A percentile compares a stretch with the other conserved stretches of the same genome.
These are phyloP conservation scores for Trichoderma hamatum DNA, from an alignment of 2,329 filamentous ascomycete species.

Conservation along the genomic window DNA sequence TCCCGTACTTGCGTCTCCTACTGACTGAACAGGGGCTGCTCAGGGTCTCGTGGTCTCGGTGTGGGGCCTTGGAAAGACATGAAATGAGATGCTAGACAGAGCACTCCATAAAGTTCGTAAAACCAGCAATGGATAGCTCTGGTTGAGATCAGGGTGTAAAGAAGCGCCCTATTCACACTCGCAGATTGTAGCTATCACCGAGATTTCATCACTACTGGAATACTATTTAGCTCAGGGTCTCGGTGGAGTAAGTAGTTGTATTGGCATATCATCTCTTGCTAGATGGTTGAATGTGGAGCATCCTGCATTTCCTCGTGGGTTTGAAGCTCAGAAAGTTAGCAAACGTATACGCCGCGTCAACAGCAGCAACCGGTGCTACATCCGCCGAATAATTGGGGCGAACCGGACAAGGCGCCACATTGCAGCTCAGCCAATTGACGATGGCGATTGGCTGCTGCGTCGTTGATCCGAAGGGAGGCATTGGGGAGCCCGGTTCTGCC, in stretches of 20 bases:
- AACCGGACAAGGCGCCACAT: conserved; percentile 29
- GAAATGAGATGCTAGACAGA: conserved; percentile 1
- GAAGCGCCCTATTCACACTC: not conserved
- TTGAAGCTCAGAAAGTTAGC: not conserved
- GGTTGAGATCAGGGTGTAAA: not conserved
- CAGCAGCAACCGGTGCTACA: conserved; percentile 18
- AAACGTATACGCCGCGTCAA: not conserved
- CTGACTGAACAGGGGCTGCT: conserved; percentile 7
- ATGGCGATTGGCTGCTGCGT: conserved; percentile 12
- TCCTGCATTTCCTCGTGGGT: not conserved
- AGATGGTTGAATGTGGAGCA: not conserved
- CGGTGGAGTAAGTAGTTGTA: not conserved
- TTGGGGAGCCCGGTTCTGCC: conserved; percentile 28
- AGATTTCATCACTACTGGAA: no score
- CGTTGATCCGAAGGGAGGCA: conserved; percentile 17
- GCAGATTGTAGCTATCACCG: not conserved
- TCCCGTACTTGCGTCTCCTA: conserved; percentile 16
- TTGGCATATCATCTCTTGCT: not conserved
- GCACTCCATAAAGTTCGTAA: conserved; percentile 7
- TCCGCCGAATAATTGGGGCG: conserved; percentile 13
- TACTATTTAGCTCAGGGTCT: not conserved
- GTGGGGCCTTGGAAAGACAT: conserved; percentile 20
- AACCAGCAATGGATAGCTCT: not conserved
- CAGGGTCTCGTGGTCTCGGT: conserved; percentile 22
- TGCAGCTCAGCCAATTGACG: conserved; percentile 30